phyloP scores from a whole-genome alignment of 75 land plant genomes.

The Selaginella tamariscina region DNA sequence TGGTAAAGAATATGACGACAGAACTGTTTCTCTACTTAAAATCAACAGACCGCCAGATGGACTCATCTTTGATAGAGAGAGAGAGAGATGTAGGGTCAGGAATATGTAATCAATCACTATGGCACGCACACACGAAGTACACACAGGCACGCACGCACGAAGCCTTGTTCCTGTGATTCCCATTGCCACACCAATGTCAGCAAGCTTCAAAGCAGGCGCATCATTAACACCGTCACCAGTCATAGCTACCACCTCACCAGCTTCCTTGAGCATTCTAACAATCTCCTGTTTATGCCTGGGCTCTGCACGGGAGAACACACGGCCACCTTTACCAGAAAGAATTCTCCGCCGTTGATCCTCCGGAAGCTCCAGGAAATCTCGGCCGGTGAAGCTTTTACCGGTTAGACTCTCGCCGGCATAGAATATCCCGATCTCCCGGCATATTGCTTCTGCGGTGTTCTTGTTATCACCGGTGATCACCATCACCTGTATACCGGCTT shows the following conservation, averaged over 20 bases:
- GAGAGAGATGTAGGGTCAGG: no score
- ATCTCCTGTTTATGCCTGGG: slow-evolving; percentile 9
- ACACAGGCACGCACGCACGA: no score
- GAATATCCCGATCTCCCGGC: slow-evolving; percentile 5
- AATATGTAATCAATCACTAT: no score
- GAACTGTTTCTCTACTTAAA: no score
- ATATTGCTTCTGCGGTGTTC: slow-evolving; percentile 9
- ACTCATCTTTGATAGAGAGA: no score
- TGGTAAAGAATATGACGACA: no score
- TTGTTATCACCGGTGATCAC: slow-evolving; percentile 10
- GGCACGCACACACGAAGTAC: no score
- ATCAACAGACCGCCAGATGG: no score
- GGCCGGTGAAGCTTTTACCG: slow-evolving; percentile 2
- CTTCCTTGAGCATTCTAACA: slow-evolving; percentile 5
- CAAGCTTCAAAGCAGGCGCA: slow-evolving; percentile 10
- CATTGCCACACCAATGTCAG: slow-evolving; percentile 9
- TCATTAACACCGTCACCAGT: slow-evolving; percentile 14
- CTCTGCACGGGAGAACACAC: slow-evolving; percentile 9
- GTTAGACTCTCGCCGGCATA: background rate
- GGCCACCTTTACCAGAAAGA: slow-evolving; percentile 9
- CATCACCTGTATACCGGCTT: slow-evolving; percentile 6
- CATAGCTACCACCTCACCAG: slow-evolving; percentile 13
- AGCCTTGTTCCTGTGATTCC: slow-evolving; percentile 11
- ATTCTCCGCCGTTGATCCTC: slow-evolving; percentile 1
- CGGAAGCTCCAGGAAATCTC: background rate